Conservation (phyloP, 1,139 yeast genomes). For the Hemisphaericaspora xylanilytica region DNA sequence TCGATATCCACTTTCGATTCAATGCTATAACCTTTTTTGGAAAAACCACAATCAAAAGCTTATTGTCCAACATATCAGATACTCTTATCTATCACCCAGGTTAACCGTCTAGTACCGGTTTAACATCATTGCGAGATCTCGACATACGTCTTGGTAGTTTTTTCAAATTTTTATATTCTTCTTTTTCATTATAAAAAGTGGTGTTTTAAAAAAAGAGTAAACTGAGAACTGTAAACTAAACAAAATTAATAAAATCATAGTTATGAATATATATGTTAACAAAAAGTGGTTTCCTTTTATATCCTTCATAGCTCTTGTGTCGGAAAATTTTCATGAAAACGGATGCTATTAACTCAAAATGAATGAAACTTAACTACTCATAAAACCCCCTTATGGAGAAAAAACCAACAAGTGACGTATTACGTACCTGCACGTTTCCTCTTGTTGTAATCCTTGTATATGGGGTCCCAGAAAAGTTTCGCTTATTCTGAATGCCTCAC, state of each 20-base stretch:
- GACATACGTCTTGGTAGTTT: too few relatives aligned
- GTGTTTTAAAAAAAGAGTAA: constrained; percentile 1
- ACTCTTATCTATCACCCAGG: too few relatives aligned
- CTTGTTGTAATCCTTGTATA: background rate
- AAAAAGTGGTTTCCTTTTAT: constrained; percentile 1
- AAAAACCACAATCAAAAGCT: too few relatives aligned
- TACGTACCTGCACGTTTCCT: background rate
- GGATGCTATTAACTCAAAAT: background rate
- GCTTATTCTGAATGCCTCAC: background rate
- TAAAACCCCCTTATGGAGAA: background rate
- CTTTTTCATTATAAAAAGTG: background rate
- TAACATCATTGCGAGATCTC: too few relatives aligned
- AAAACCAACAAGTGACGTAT: background rate
- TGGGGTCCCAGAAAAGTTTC: background rate
- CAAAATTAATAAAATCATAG: constrained; percentile 2
- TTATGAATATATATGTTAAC: constrained; percentile 4
- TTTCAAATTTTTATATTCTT: constrained; percentile 3
- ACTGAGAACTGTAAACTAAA: constrained; percentile 2
- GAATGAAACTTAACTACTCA: background rate
- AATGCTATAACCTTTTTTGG: too few relatives aligned
- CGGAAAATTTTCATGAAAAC: background rate
- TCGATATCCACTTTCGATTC: too few relatives aligned
- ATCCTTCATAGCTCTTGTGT: constrained; percentile 2
- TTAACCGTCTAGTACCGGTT: too few relatives aligned
- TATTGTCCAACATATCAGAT: background rate